Evolutionary conservation across 768 basidiomycete genomes (phyloP), one percentile per base, ranked within the genome.

Genomic region (Plicaturopsis crispa): DNA sequence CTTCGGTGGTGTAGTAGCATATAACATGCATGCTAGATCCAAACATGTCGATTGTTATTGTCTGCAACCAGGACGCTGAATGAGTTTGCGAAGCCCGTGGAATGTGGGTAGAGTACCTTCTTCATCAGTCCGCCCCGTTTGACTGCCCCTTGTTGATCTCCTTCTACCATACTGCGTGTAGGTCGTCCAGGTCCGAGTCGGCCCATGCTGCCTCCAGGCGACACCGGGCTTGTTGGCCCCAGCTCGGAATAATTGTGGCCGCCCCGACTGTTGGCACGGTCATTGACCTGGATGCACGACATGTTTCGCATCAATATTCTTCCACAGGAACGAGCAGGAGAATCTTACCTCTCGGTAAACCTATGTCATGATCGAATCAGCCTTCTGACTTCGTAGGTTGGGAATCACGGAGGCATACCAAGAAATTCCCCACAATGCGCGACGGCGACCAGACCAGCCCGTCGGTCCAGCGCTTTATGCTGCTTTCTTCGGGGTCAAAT

Each of bases 381-480:
- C 31, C 32, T 40, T n/a, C n/a, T 7, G 32, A 7, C 7, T 18
- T 42, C 24, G 11, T 26, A 10, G 24, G 11, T 20, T 36, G n/a
- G 22, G 39, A 35, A 37, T 41, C 19, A 38, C 24, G 28, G 45
- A 33, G 10, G 57, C 77, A 46, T 51, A 89, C 84, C 50, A 92
- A 63, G 56, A 88, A 90, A 58, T 90, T 89, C 43, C 83, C 82
- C 17, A 86, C 75, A 46, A 89, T 90, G 6, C 87, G 72, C 43
- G 83, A 85, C 0, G 87, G 85, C 14, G 81, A 84, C 87, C 88
- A 92, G 10, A 81, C 61, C 17, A 84, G 57, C 26, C 80, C 74
- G 56, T 77, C 88, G 22, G 88, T 92, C 83, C 87, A 88, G 12
- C 87, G 70, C 56, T 86, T 88, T 60, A 92, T 90, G 10, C 84